A percentile compares a stretch with the other conserved stretches of the same genome.
phyloP scores from a whole-genome alignment of 2,329 filamentous ascomycete species.

The Aspergillus brasiliensis region DNA sequence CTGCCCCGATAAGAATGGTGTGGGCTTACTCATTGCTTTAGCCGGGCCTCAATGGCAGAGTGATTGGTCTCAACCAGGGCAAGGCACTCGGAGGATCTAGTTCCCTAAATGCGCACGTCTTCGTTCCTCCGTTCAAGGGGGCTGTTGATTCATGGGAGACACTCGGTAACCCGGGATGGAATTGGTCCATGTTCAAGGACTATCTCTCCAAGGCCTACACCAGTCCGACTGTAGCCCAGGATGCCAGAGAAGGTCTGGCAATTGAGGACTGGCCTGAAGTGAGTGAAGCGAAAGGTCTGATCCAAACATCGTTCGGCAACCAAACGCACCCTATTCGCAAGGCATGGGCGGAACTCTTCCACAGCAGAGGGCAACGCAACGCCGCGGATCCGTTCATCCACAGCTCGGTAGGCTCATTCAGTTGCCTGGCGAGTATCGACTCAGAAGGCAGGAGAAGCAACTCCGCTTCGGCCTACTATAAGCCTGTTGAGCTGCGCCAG shows the following conservation, averaged over 20 bases:
- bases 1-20: slow-evolving; percentile 21
- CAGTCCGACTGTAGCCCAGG: slow-evolving; percentile 5
- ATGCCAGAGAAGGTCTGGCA: slow-evolving; percentile 4
- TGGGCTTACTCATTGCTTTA: not conserved
- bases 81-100: slow-evolving; percentile 12
- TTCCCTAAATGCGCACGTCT: slow-evolving; percentile 13
- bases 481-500: slow-evolving; percentile 7
- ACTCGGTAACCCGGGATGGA: slow-evolving; percentile 10
- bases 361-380: slow-evolving; percentile 2
- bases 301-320: slow-evolving; percentile 9
- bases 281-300: slow-evolving; percentile 7
- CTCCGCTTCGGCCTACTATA: slow-evolving; percentile 7
- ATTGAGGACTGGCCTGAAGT: slow-evolving; percentile 7
- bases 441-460: slow-evolving; percentile 5
- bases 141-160: slow-evolving; percentile 7
- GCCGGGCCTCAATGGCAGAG: slow-evolving; percentile 13
- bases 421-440: slow-evolving; percentile 8
- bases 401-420: slow-evolving; percentile 9
- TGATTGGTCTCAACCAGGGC: slow-evolving; percentile 12
- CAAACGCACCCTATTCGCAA: slow-evolving; percentile 4
- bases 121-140: slow-evolving; percentile 12
- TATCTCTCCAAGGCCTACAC: slow-evolving; percentile 6
- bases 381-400: slow-evolving; percentile 6
- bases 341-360: slow-evolving; percentile 10
- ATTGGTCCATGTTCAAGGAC: slow-evolving; percentile 7